These are phyloP conservation scores for Sporothrix luriei DNA, from an alignment of 2,329 filamentous ascomycete genomes.

Conservation along the genomic window DNA sequence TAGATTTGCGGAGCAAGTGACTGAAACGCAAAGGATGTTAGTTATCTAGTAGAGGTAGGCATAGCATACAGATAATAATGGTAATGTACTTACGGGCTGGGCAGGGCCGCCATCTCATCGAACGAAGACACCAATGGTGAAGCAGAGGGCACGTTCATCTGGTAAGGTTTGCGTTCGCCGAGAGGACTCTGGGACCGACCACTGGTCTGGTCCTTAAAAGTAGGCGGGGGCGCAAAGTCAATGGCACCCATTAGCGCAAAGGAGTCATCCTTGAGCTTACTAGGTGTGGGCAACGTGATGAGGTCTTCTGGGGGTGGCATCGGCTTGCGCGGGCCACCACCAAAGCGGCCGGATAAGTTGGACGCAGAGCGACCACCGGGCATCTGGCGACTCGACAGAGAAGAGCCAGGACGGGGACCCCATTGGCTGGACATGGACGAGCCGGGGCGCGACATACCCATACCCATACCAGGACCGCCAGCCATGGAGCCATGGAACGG, in stretches of 20 bases:
- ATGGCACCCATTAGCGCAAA: slow-evolving; percentile 68
- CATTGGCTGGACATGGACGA: slow-evolving; percentile 41
- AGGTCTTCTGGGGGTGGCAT: slow-evolving; percentile 73
- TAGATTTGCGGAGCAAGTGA: slow-evolving; percentile 73
- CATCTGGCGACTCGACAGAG: slow-evolving; percentile 42
- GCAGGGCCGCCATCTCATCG: slow-evolving; percentile 81
- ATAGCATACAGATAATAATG: neutral
- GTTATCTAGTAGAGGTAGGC: neutral
- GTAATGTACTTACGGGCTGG: slow-evolving; percentile 76
- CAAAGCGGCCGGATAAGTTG: slow-evolving; percentile 51
- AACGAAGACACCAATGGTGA: slow-evolving; percentile 81
- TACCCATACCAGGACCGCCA: slow-evolving; percentile 37
- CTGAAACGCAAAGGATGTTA: slow-evolving; percentile 44
- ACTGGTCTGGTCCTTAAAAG: slow-evolving; percentile 65
- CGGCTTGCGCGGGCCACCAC: slow-evolving; percentile 48
- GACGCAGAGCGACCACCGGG: slow-evolving; percentile 55
- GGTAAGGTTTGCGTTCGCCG: slow-evolving; percentile 71
- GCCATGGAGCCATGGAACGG: slow-evolving; percentile 53
- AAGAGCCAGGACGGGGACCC: slow-evolving; percentile 50
- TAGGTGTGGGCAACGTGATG: slow-evolving; percentile 78
- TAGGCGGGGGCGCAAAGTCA: slow-evolving; percentile 83
- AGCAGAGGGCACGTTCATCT: slow-evolving; percentile 69
- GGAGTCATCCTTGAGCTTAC: slow-evolving; percentile 78
- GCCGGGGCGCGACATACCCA: slow-evolving; percentile 39
- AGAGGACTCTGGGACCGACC: slow-evolving; percentile 69